phyloP scores from a whole-genome alignment of 2,329 filamentous ascomycete genomes.

The Aureobasidium leucospermi region DNA sequence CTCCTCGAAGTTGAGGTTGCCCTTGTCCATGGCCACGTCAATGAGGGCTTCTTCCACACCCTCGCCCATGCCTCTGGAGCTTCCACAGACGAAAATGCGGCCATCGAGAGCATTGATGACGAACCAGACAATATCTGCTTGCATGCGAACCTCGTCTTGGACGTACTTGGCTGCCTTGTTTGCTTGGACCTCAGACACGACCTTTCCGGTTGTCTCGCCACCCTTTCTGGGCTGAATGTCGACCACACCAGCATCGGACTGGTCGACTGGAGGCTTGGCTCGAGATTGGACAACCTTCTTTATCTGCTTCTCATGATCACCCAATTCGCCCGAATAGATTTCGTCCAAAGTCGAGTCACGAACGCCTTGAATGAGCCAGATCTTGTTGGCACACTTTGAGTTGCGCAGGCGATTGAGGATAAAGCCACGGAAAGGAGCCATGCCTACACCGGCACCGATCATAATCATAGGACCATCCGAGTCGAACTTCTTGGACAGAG shows the following conservation, averaged over 20 bases:
- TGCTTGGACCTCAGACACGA: slow-evolving; percentile 61
- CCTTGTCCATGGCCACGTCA: slow-evolving; percentile 88
- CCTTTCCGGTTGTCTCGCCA: slow-evolving; percentile 61
- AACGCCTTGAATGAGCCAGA: slow-evolving; percentile 91
- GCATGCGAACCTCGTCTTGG: slow-evolving; percentile 85
- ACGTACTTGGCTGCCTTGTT: slow-evolving; percentile 76
- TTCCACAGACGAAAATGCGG: slow-evolving; percentile 92
- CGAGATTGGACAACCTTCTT: slow-evolving; percentile 45
- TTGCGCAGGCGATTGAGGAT: slow-evolving; percentile 90
- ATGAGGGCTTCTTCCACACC: slow-evolving; percentile 83
- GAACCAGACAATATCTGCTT: slow-evolving; percentile 97
- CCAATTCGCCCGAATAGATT: slow-evolving; percentile 94
- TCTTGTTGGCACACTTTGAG: slow-evolving; percentile 94
- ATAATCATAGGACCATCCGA: slow-evolving; percentile 95
- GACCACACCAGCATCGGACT: slow-evolving; percentile 23
- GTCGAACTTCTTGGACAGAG: slow-evolving; percentile 82
- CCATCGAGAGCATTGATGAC: slow-evolving; percentile 96
- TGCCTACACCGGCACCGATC: slow-evolving; percentile 91
- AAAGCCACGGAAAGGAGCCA: slow-evolving; percentile 95
- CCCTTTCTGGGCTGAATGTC: slow-evolving; percentile 33
- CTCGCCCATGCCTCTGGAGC: slow-evolving; percentile 93
- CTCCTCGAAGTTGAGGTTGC: slow-evolving; percentile 73
- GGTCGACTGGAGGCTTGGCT: slow-evolving; percentile 21
- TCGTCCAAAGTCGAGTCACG: slow-evolving; percentile 94
- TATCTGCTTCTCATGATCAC: slow-evolving; percentile 65